A percentile compares a stretch with the other conserved stretches of the same genome.
phyloP scores from a whole-genome alignment of 805 yeast species.

The Cyberlindnera lachancei region DNA sequence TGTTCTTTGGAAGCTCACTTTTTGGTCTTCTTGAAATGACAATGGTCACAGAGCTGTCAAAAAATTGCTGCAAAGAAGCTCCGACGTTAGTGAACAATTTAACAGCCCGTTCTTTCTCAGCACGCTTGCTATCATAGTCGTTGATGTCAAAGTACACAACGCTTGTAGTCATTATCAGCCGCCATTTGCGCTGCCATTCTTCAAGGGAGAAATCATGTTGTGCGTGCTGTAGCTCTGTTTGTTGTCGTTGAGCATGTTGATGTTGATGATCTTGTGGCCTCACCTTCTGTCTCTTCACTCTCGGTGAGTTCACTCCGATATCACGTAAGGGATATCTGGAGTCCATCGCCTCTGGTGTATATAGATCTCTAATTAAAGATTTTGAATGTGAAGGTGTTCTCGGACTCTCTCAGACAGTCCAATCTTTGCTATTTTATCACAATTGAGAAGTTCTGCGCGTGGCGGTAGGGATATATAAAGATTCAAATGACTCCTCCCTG shows the following conservation, averaged over 20 bases:
- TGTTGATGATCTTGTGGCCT: too few relatives aligned
- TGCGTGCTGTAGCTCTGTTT: too few relatives aligned
- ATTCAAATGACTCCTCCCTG: too few relatives aligned
- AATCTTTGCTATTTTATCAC: too few relatives aligned
- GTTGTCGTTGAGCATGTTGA: too few relatives aligned
- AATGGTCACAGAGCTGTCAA: slow-evolving; percentile 55
- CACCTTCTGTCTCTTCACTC: slow-evolving; percentile 20
- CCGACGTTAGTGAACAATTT: slow-evolving; percentile 32
- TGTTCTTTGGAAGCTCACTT: slow-evolving; percentile 40
- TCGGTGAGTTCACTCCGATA: slow-evolving; percentile 21
- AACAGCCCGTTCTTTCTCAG: slow-evolving; percentile 29
- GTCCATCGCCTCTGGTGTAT: too few relatives aligned
- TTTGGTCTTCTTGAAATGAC: slow-evolving; percentile 63
- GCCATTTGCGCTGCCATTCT: slow-evolving; percentile 57
- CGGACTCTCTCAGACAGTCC: too few relatives aligned
- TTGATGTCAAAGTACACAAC: slow-evolving; percentile 50
- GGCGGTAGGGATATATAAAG: too few relatives aligned
- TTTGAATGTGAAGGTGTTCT: too few relatives aligned
- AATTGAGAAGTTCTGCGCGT: too few relatives aligned
- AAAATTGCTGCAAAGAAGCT: slow-evolving; percentile 51
- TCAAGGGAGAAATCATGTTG: slow-evolving; percentile 26
- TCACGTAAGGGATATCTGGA: slow-evolving; percentile 18
- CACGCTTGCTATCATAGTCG: slow-evolving; percentile 22
- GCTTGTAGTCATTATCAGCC: slow-evolving; percentile 46
- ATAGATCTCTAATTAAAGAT: too few relatives aligned